Evolutionary conservation across 306 rosid genomes (phyloP), one percentile per base, ranked within the genome.

Genomic region (Mucuna pruriens): DNA sequence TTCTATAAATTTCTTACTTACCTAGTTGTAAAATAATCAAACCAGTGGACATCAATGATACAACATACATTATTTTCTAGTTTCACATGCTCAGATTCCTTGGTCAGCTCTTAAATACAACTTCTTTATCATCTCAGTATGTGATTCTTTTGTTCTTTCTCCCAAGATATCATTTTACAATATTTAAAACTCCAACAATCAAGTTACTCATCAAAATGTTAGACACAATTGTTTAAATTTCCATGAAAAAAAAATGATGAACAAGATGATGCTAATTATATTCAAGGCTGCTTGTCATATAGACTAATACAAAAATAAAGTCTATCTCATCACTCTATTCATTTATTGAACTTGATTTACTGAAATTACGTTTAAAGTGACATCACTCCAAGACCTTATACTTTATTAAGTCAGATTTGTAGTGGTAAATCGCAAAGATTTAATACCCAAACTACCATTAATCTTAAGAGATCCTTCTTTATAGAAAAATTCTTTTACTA

Each of bases 281-380:
- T 51, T 1, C 12, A 66, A 31, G 15, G 17, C 26, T 22, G 1
- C 72, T 39, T 20, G 33, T 17, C 51, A 38, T 11, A 39, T 1
- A 36, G 46, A 64, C 1, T 26, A 15, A 26, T 16, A n/a, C 45
- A 22, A 39, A 39, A 36, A 38, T 22, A 57, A 55, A 58, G 69
- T 75, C 12, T 39, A 58, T 58, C 26, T 55, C 69, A 69, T 15
- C n/a, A 57, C 58, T 75, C 13, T 7, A 40, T 16, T 60, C 26
- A 20, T 31, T 15, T 25, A 40, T 12, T 48, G 36, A 74, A 39
- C 40, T 39, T 23, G n/a, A 57, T 74, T 36, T 20, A 20, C 68
- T 12, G 60, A 74, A 39, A 71, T 51, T 34, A 9, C 52, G 67
- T 36, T 74, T 11, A 75, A 29, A 49, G 15, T 78, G 6, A 67